Conservation (phyloP, 805 yeast genomes). For the Metschnikowia kofuensis region DNA sequence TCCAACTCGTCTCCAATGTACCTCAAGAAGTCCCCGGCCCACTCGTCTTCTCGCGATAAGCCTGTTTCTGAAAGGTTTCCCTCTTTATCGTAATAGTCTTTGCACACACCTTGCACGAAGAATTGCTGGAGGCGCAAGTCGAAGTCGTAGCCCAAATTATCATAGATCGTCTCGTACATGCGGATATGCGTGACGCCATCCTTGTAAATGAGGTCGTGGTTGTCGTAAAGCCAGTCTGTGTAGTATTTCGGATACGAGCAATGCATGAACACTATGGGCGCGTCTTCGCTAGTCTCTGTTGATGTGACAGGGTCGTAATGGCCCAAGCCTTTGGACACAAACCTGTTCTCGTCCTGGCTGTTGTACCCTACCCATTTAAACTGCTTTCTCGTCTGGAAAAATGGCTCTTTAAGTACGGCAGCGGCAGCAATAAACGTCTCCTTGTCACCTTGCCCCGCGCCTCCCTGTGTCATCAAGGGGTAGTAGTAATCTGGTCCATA, state of each 20-base stretch:
- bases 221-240: constrained; percentile 24
- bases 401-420: constrained; percentile 31
- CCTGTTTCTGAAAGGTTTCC: constrained; percentile 25
- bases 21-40: constrained; percentile 32
- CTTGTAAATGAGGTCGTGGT: constrained; percentile 32
- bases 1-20: constrained; percentile 27
- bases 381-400: constrained; percentile 33
- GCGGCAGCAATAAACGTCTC: constrained; percentile 39
- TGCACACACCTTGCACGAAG: constrained; percentile 39
- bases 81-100: constrained; percentile 29
- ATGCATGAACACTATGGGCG: constrained; percentile 47
- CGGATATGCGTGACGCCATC: constrained; percentile 34
- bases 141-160: constrained; percentile 41
- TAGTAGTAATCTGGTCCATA: constrained; percentile 28
- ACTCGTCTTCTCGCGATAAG: constrained; percentile 21
- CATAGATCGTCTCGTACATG: constrained; percentile 36
- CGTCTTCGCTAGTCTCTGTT: constrained; percentile 14
- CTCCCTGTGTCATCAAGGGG: constrained; percentile 33
- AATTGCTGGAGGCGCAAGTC: constrained; percentile 39
- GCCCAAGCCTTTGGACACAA: constrained; percentile 28
- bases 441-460: constrained; percentile 33
- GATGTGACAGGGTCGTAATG: constrained; percentile 38
- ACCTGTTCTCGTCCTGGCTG: constrained; percentile 27
- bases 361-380: constrained; percentile 38
- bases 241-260: constrained; percentile 54